Evolutionary conservation across 257 asterid species (phyloP).

Genomic region (Rubia yunnanensis): DNA sequence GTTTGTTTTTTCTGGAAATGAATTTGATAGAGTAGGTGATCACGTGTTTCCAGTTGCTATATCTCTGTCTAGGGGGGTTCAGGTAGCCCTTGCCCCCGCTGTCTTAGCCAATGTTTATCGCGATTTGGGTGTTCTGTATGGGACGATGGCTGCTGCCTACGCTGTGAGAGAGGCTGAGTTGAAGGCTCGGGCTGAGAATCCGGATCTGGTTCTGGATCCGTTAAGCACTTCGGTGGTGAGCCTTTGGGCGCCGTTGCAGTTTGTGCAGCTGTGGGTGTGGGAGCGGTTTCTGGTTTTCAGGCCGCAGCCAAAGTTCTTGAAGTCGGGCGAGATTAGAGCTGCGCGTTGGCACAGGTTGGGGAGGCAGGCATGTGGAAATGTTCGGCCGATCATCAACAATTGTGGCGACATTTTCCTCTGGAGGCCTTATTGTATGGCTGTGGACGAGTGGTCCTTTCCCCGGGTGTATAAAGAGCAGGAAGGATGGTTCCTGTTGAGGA

Average conservation of each 20-base stretch:
- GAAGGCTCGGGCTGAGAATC: background rate
- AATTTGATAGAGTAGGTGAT: slow-evolving; percentile 8
- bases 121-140: slow-evolving; percentile 28
- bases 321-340: slow-evolving; percentile 14
- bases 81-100: slow-evolving; percentile 34
- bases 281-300: slow-evolving; percentile 27
- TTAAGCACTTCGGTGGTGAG: slow-evolving; percentile 7
- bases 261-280: slow-evolving; percentile 47
- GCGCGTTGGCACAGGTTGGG: slow-evolving; percentile 23
- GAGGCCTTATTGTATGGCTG: slow-evolving; percentile 28
- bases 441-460: slow-evolving; percentile 23
- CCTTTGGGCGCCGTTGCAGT: slow-evolving; percentile 24
- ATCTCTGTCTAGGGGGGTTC: slow-evolving; percentile 25
- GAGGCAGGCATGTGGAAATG: slow-evolving; percentile 16
- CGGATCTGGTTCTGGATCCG: background rate
- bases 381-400: slow-evolving; percentile 22
- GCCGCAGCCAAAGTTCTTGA: slow-evolving; percentile 20
- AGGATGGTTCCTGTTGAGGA: background rate
- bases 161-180: background rate
- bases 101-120: slow-evolving; percentile 33
- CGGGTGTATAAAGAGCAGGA: slow-evolving; percentile 15
- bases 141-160: slow-evolving; percentile 14
- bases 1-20: slow-evolving; percentile 29
- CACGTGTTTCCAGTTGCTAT: slow-evolving; percentile 24
- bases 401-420: slow-evolving; percentile 23